A percentile compares a stretch with the other conserved stretches of the same genome.
Conservation (phyloP, 352 stramenopile genomes). For the Phytophthora meadii region DNA sequence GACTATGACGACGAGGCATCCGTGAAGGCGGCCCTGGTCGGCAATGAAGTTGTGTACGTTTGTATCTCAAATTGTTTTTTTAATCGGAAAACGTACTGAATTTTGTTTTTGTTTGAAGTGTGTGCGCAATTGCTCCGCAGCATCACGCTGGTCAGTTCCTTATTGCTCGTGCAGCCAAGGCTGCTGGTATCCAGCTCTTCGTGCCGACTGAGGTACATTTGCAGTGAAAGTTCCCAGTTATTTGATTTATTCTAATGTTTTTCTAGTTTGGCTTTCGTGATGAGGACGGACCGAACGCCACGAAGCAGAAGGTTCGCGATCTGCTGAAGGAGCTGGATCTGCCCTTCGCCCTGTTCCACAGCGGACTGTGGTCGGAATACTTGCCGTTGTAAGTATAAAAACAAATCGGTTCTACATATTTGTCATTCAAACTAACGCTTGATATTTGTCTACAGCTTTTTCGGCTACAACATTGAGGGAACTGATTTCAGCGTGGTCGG, state of each 20-base stretch:
- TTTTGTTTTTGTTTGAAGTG: background rate
- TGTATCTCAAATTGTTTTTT: background rate
- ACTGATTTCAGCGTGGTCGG: conserved; percentile 20
- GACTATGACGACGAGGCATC: conserved; percentile 27
- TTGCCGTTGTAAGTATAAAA: background rate
- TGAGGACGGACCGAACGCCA: conserved; percentile 24
- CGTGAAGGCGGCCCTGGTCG: conserved; percentile 21
- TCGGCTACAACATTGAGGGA: conserved; percentile 29
- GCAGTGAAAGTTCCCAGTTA: too few relatives aligned
- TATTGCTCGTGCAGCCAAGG: conserved; percentile 27
- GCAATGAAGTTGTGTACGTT: conserved; percentile 30
- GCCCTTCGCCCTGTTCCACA: conserved; percentile 31
- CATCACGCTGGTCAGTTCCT: conserved; percentile 7
- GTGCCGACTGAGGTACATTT: conserved; percentile 27
- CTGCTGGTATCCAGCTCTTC: conserved; percentile 25
- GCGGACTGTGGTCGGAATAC: conserved; percentile 28
- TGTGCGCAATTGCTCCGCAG: conserved; percentile 19
- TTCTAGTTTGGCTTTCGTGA: conserved; percentile 4
- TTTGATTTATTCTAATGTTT: too few relatives aligned
- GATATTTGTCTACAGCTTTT: conserved; percentile 5
- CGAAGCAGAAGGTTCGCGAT: conserved; percentile 26
- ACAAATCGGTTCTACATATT: background rate
- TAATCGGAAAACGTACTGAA: background rate
- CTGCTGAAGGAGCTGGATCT: conserved; percentile 36
- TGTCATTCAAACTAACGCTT: background rate